Evolutionary conservation across 139 green algal genomes (phyloP).

Genomic region (Medakamo hakoo): DNA sequence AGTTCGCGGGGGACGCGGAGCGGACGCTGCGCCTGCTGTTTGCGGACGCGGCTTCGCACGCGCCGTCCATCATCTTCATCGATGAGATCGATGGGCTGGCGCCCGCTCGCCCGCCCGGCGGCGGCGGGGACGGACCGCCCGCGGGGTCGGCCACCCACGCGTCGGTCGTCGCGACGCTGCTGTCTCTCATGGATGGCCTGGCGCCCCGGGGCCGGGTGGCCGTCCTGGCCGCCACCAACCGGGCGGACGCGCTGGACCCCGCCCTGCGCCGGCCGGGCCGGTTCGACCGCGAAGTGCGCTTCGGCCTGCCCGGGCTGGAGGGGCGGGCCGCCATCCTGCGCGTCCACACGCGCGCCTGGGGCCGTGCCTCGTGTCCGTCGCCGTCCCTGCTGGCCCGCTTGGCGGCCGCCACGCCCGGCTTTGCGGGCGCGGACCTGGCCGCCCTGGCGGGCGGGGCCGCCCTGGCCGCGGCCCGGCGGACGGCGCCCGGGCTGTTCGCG

Average conservation of each 20-base stretch:
- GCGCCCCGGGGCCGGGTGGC: conserved; percentile 46
- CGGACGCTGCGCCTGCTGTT: conserved; percentile 68
- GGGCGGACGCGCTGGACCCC: conserved; percentile 51
- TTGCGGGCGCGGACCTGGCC: conserved; percentile 54
- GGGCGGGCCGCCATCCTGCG: conserved; percentile 30
- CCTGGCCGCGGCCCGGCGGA: conserved; percentile 29
- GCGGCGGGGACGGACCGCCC: not conserved
- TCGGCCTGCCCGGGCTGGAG: conserved; percentile 9
- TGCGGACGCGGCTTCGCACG: conserved; percentile 34
- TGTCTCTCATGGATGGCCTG: conserved; percentile 75
- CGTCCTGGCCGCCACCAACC: conserved; percentile 70
- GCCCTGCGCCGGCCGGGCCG: conserved; percentile 51
- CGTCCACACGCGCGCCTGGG: conserved; percentile 32
- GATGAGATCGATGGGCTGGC: conserved; percentile 77
- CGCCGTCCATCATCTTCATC: conserved; percentile 76
- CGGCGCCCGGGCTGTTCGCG: conserved; percentile 9
- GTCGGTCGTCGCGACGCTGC: conserved; percentile 67
- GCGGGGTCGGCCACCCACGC: not conserved
- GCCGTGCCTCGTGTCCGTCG: too few species aligned
- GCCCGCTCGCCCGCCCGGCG: conserved; percentile 15
- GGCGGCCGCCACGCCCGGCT: conserved; percentile 38
- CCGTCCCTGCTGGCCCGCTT: conserved; percentile 18
- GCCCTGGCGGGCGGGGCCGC: conserved; percentile 37
- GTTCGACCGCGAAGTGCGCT: conserved; percentile 56
- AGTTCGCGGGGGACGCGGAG: conserved; percentile 79